Evolutionary conservation across 2,329 filamentous ascomycete genomes (phyloP).

Genomic region (Aureobasidium sp.): DNA sequence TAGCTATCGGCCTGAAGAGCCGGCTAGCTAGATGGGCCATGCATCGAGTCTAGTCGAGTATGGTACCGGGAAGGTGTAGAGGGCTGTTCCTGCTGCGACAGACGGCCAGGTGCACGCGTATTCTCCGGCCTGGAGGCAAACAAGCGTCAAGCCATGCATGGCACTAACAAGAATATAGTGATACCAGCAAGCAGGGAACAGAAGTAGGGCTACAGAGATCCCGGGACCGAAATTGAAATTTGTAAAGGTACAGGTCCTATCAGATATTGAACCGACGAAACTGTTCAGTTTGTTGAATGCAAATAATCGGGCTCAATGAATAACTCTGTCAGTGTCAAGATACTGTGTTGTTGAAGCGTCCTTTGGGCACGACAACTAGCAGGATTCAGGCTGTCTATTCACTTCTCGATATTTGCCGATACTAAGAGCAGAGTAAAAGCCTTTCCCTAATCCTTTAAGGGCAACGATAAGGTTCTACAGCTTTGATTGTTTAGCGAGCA

Average conservation of each 20-base stretch:
- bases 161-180: background rate
- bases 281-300: background rate
- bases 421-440: background rate
- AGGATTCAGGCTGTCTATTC: background rate
- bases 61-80: background rate
- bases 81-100: background rate
- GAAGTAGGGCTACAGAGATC: background rate
- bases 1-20: background rate
- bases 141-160: background rate
- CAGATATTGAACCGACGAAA: background rate
- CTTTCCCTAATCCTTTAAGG: background rate
- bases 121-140: background rate
- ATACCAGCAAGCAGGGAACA: background rate
- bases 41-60: background rate
- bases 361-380: background rate
- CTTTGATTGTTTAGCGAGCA: conserved; percentile 1
- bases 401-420: background rate
- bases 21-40: background rate
- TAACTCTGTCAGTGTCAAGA: background rate
- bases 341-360: background rate
- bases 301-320: background rate
- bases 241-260: background rate
- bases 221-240: background rate
- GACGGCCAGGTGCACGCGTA: background rate
- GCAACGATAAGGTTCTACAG: background rate